Evolutionary conservation across 495 filamentous ascomycete genomes (phyloP), one percentile per base, ranked within the genome.

Genomic region (Amorphotheca resinae): DNA sequence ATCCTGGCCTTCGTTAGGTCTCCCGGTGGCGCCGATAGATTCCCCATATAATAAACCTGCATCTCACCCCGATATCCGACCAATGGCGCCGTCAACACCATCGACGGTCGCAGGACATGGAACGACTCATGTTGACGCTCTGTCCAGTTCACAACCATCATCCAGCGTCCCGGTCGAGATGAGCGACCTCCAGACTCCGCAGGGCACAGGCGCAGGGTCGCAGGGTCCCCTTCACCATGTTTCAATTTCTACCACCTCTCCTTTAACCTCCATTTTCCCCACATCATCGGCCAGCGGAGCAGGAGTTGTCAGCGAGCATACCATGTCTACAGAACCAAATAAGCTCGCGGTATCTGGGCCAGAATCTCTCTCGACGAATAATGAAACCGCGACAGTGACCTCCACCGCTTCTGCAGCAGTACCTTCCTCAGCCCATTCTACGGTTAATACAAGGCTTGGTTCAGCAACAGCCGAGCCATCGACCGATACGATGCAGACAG

Each of bases 391-490:
- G 15, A 15, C 14, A 17, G 26, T 23, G 6, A 26, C 0, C n/a
- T 45, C 42, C n/a, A 38, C 16, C 25, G 25, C 28, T 15, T 17
- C 42, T n/a, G 21, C 21, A 2, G 38, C 30, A 42, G 26, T 17
- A 8, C 34, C 34, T 9, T 39, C 28, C 11, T 23, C 41, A 18
- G 25, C 42, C 33, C 16, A 37, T 6, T 14, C 42, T 11, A 16
- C 48, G n/a, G 8, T 9, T 11, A 26, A 20, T 15, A 20, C 41
- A n/a, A 31, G 5, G n/a, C 41, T 34, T 26, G 40, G 23, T 8
- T 51, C 48, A 6, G 42, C 41, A 33, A 48, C 48, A 33, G 46
- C 48, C 22, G 44, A 47, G 4, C 51, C 51, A 12, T 45, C 51
- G 12, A 38, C 21, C 21, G 51, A 50, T 21, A 18, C 30, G 9